phyloP scores from a whole-genome alignment of 108 stramenopile genomes.

The Stephanodiscus minutulus region DNA sequence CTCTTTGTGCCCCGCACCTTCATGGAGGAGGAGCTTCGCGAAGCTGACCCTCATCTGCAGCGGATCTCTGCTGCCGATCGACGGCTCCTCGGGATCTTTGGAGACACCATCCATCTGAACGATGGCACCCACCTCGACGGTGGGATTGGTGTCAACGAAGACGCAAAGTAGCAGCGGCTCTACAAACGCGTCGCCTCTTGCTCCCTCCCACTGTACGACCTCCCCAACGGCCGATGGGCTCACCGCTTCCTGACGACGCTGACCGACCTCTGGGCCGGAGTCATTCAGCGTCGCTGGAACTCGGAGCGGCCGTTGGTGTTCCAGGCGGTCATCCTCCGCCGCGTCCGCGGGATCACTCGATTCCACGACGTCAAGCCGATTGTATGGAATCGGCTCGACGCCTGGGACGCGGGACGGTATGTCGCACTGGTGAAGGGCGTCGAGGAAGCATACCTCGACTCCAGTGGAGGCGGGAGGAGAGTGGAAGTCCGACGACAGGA shows the following conservation, averaged over 20 bases:
- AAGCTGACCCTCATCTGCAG: neutral
- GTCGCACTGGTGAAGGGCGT: neutral
- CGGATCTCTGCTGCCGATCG: neutral
- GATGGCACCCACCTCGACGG: neutral
- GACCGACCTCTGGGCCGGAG: neutral
- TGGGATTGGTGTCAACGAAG: neutral
- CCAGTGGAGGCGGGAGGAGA: neutral
- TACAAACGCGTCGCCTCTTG: neutral
- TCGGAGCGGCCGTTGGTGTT: slow-evolving; percentile 1
- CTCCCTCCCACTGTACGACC: neutral
- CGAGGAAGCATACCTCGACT: neutral
- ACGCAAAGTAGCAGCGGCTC: neutral
- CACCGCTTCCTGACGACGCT: neutral
- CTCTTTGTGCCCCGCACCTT: neutral
- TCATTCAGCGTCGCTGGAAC: neutral
- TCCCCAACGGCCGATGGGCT: slow-evolving; percentile 7
- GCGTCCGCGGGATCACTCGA: neutral
- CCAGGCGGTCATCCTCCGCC: neutral
- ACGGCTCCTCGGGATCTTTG: neutral
- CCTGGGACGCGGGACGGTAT: neutral
- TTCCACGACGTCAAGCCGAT: neutral
- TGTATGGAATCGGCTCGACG: neutral
- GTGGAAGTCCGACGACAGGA: neutral
- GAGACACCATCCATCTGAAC: neutral
- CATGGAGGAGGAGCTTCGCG: neutral